Base-by-base conservation (phyloP, 2,329 filamentous ascomycete species). In the Coleophoma crateriformis region DNA sequence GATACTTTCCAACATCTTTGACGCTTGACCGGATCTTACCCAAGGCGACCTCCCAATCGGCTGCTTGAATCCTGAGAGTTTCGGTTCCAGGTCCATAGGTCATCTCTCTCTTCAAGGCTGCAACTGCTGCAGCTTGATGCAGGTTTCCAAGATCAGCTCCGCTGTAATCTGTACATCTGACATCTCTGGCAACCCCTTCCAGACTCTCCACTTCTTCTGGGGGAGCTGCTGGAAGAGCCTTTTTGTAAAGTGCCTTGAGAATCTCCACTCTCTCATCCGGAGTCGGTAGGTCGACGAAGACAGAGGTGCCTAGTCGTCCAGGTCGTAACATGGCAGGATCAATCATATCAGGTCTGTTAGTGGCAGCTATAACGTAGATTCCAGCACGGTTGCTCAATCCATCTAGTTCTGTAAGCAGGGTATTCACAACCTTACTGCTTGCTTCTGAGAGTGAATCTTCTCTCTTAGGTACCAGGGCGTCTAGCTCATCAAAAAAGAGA, bases 401-500 rank as follows among this genome's bases (percentile, higher is more conserved):
- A 62, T 99, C 94, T 1, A 99, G 80, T 66, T 99, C 94, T 0
- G 94, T 95, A 33, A 99, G 84, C 0, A 99, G 78, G 1, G 92
- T 95, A 66, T 97, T 97, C 57, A 99, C 94, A 3, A 99, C 89
- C 33, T 94, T 83, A 1, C 89, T 84, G 43, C 87, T 89, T 6
- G 90, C 87, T 65, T 97, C 92, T 2, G 85, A 88, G 2, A 88
- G 79, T 1, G 78, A 77, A 49, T 87, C 87, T 62, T 92, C 90
- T 48, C 94, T 84, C 46, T 84, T 84, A 0, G 92, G 91, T 0
- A 94, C 91, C 3, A 99, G 75, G 1, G 94, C 92, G 68, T 99
- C 94, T 47, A 99, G 79, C 70, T 99, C 94, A 66, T 99, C 94
- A 64, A 99, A 97, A 78, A 99, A 97, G 51, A 99, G 85, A 48